These are phyloP conservation scores for Trifolium fragiferum DNA, from an alignment of 306 rosid species.

Conservation along the genomic window DNA sequence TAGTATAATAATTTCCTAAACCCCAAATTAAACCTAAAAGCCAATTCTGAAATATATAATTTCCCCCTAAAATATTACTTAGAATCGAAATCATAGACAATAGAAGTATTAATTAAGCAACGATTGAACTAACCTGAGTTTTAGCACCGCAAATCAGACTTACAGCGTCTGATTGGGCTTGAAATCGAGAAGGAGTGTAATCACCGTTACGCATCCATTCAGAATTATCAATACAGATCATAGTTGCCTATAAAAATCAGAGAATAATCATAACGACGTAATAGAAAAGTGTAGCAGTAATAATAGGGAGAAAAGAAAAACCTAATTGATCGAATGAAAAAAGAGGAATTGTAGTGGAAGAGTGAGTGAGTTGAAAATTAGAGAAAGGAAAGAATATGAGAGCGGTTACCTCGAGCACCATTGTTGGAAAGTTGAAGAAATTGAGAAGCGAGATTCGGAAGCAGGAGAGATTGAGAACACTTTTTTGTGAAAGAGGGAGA, in stretches of 20 bases:
- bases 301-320: constrained; percentile 39
- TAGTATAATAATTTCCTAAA: background rate
- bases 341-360: background rate
- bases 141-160: constrained; percentile 96
- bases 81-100: background rate
- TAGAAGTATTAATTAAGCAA: constrained; percentile 21
- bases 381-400: background rate
- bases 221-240: constrained; percentile 93
- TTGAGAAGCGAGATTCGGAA: constrained; percentile 40
- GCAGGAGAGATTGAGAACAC: too few relatives aligned
- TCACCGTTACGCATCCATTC: constrained; percentile 99
- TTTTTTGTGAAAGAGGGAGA: background rate
- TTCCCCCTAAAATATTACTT: background rate
- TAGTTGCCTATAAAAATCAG: constrained; percentile 64
- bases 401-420: constrained; percentile 88
- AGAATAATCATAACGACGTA: background rate
- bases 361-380: constrained; percentile 1
- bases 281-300: background rate
- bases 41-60: background rate
- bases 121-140: constrained; percentile 64
- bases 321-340: constrained; percentile 46
- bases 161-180: constrained; percentile 89
- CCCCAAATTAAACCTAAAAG: constrained; percentile 3
- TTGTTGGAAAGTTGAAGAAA: constrained; percentile 41
- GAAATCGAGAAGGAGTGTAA: constrained; percentile 83